These are phyloP conservation scores for Zygosaccharomyces pseudobailii DNA, from an alignment of 1,139 yeast species.

Conservation along the genomic window DNA sequence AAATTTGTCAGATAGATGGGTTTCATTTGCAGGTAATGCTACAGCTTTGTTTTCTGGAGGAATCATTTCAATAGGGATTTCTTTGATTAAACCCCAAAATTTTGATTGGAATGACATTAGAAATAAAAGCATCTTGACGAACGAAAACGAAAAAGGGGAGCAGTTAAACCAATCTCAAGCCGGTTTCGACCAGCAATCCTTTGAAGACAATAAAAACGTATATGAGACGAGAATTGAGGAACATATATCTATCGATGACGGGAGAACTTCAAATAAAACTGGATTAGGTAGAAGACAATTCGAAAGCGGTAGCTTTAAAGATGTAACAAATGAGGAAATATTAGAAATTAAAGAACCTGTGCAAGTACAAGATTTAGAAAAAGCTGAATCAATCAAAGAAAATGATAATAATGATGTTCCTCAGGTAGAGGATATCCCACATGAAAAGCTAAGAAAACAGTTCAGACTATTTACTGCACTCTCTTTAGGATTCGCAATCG, in stretches of 20 bases:
- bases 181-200: too few relatives aligned
- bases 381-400: background rate
- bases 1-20: constrained; percentile 25
- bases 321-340: background rate
- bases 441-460: constrained; percentile 12
- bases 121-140: constrained; percentile 34
- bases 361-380: background rate
- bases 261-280: too few relatives aligned
- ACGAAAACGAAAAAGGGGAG: constrained; percentile 6
- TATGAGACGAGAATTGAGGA: background rate
- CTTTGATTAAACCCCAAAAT: constrained; percentile 38
- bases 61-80: constrained; percentile 31
- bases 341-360: background rate
- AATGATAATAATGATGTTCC: constrained; percentile 6
- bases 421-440: constrained; percentile 14
- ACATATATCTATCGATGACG: too few relatives aligned
- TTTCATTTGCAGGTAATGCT: constrained; percentile 30
- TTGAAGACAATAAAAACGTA: background rate
- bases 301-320: background rate
- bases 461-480: constrained; percentile 14
- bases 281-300: too few relatives aligned
- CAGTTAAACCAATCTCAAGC: background rate
- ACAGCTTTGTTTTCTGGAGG: constrained; percentile 35
- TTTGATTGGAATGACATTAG: constrained; percentile 38
- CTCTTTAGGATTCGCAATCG: constrained; percentile 7